A percentile compares a stretch with the other conserved stretches of the same genome.
Conservation (phyloP, 176 grass and related monocot genomes). For the Chrysopogon serrulatus region DNA sequence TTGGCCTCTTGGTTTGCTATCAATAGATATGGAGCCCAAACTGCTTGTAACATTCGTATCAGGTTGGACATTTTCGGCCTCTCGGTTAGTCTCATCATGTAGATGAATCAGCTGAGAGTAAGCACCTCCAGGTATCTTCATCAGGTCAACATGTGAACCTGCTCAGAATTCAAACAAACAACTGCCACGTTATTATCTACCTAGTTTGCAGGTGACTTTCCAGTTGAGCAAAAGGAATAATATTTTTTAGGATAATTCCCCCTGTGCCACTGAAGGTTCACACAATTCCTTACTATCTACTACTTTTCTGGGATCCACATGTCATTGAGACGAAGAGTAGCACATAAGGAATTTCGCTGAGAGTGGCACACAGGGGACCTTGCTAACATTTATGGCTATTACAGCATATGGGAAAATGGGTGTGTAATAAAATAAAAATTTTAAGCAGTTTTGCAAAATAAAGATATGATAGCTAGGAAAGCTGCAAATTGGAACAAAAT, state of each 20-base stretch:
- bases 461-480: too few species aligned
- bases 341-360: too few species aligned
- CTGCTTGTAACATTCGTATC: background rate
- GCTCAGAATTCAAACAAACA: constrained; percentile 14
- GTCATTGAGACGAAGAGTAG: too few species aligned
- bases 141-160: constrained; percentile 66
- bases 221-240: background rate
- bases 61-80: background rate
- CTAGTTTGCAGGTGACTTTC: background rate
- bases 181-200: background rate
- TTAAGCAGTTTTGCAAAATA: too few species aligned
- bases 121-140: constrained; percentile 48
- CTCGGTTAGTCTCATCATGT: constrained; percentile 44
- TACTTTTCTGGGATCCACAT: too few species aligned
- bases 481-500: too few species aligned
- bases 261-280: too few species aligned
- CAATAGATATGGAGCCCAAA: constrained; percentile 11
- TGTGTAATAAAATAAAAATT: too few species aligned
- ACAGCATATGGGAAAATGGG: background rate
- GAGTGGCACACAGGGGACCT: too few species aligned
- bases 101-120: constrained; percentile 76
- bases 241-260: too few species aligned
- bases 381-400: background rate
- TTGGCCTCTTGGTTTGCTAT: constrained; percentile 26
- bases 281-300: too few species aligned